Base-by-base conservation (phyloP, 306 rosid genomes). In the Medicago truncatula region DNA sequence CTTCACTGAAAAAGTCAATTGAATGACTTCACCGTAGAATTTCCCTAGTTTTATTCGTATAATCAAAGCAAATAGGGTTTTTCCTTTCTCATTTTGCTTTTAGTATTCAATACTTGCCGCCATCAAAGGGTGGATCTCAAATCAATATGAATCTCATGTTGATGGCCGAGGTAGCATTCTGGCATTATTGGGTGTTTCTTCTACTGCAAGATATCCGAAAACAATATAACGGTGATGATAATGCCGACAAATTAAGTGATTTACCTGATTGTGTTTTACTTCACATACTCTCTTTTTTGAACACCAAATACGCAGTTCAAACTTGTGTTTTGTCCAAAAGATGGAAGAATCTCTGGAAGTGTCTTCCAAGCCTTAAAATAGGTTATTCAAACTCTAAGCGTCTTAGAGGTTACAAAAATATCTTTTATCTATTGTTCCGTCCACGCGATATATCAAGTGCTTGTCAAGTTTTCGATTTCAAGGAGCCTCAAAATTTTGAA, bases 391-490 rank as follows among this genome's bases (percentile, higher is more conserved):
- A 41, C 0, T 1, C 9, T 41, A 9, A 11, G 12, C 0, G 0
- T 43, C 0, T 4, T 0, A 13, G 1, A 9, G 4, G 49, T 21
- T n/a, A n/a, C n/a, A n/a, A n/a, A n/a, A n/a, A n/a, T n/a, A n/a
- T 21, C 2, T 2, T 2, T 21, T 21, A 21, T 21, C 2, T 21
- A 21, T 21, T 21, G 23, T 21, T 21, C 2, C 2, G 23, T 21
- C 23, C 2, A 1, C 3, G 3, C 3, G 28, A 1, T 1, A 25
- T 1, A 2, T 2, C 2, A 25, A 1, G 3, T 0, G 2, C 2
- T 1, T 25, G 3, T 2, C 2, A 1, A 2, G 3, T 25, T 25
- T 25, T 2, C 2, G 3, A 25, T 25, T 25, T 25, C 28, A 25
- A 25, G 2, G 23, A 21, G 23, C 23, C 23, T 21, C 23, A 21